phyloP scores from a whole-genome alignment of 257 asterid genomes.

The Nemophila menziesii region DNA sequence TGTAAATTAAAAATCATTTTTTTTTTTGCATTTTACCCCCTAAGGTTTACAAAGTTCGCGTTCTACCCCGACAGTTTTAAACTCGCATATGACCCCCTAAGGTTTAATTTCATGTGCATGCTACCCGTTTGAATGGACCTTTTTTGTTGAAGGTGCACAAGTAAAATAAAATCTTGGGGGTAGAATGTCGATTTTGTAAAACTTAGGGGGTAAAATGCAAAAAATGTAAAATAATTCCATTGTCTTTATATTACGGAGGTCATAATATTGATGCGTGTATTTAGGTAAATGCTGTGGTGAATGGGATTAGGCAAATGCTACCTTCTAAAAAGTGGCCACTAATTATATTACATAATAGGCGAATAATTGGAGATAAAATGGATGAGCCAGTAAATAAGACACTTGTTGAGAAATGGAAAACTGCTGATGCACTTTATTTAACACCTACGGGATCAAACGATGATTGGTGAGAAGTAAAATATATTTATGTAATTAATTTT shows the following conservation, averaged over 20 bases:
- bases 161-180: no score
- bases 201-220: no score
- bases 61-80: no score
- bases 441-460: slow-evolving; percentile 96
- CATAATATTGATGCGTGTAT: slow-evolving; percentile 7
- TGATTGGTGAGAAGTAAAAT: slow-evolving; percentile 50
- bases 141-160: no score
- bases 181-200: no score
- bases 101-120: no score
- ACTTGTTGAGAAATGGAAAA: slow-evolving; percentile 62
- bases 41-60: no score
- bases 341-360: slow-evolving; percentile 66
- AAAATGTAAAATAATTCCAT: background rate
- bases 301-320: slow-evolving; percentile 71
- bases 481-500: background rate
- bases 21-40: no score
- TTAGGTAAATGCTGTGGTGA: slow-evolving; percentile 63
- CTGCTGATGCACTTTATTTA: slow-evolving; percentile 66
- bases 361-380: slow-evolving; percentile 57
- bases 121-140: no score
- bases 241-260: background rate
- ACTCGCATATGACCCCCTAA: no score
- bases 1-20: no score
- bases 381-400: slow-evolving; percentile 44
- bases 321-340: slow-evolving; percentile 85